Conservation (phyloP, 2,329 filamentous ascomycete genomes). For the Talaromyces sp. region DNA sequence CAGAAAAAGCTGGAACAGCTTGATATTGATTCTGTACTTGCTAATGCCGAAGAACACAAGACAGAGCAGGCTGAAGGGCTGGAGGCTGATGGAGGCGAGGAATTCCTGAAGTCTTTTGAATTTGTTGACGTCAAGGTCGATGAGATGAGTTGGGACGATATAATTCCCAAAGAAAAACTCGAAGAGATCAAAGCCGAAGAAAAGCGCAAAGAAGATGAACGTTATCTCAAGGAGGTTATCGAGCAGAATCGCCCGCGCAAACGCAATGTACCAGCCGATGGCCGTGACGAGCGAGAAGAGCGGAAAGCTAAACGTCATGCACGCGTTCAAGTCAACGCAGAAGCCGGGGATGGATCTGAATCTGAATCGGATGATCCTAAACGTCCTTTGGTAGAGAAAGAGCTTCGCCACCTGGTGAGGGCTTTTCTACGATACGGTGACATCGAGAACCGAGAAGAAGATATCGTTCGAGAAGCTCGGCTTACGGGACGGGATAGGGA, state of each 20-base stretch:
- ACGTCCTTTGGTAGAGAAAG: constrained; percentile 85
- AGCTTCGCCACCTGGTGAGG: constrained; percentile 83
- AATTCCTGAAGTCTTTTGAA: constrained; percentile 83
- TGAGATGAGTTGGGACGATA: constrained; percentile 94
- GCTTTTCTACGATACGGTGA: constrained; percentile 88
- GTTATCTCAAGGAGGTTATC: constrained; percentile 73
- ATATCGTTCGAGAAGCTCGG: constrained; percentile 81
- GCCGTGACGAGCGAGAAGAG: constrained; percentile 51
- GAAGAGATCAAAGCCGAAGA: constrained; percentile 86
- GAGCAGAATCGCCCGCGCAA: constrained; percentile 80
- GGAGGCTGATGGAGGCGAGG: constrained; percentile 91
- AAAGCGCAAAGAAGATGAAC: constrained; percentile 73
- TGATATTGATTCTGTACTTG: constrained; percentile 93
- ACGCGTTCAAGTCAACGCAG: constrained; percentile 57
- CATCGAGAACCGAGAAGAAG: constrained; percentile 79
- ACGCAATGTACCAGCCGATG: constrained; percentile 56
- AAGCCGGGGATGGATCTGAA: constrained; percentile 67
- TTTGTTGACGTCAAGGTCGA: constrained; percentile 96
- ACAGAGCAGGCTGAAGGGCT: constrained; percentile 93
- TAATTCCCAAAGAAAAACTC: constrained; percentile 89
- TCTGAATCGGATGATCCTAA: constrained; percentile 68
- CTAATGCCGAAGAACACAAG: constrained; percentile 94
- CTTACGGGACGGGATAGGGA: constrained; percentile 74
- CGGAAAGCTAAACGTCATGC: constrained; percentile 65
- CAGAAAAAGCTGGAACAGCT: constrained; percentile 95